Conservation (phyloP, 768 basidiomycete species). For the Leccinum truebloodii region DNA sequence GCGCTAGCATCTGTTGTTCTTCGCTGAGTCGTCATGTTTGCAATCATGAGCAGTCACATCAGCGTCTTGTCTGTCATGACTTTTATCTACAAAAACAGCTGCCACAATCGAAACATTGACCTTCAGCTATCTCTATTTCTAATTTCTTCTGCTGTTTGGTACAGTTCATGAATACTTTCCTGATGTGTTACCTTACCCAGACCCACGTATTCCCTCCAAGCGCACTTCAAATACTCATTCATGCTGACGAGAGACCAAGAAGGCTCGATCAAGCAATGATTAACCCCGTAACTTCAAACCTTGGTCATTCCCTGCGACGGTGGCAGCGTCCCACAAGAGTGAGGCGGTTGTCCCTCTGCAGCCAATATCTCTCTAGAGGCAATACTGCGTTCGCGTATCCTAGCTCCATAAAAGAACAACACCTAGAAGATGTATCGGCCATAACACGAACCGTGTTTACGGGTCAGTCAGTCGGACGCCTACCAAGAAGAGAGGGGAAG, state of each 20-base stretch:
- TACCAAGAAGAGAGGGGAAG: not conserved
- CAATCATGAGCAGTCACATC: no score
- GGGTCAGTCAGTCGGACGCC: not conserved
- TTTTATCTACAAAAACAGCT: no score
- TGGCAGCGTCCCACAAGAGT: not conserved
- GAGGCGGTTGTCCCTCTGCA: conserved; percentile 8
- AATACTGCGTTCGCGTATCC: conserved; percentile 33
- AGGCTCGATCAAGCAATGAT: not conserved
- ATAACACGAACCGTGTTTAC: not conserved
- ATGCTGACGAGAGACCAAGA: not conserved
- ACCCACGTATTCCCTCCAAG: not conserved
- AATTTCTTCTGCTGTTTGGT: no score
- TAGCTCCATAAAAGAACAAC: conserved; percentile 34
- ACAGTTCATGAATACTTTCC: no score
- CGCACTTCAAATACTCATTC: not conserved
- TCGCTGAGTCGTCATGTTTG: not conserved
- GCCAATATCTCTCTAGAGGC: conserved; percentile 23
- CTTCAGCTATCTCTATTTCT: no score
- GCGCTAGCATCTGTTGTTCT: not conserved
- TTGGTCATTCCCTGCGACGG: conserved; percentile 3
- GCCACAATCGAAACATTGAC: no score
- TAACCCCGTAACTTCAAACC: not conserved
- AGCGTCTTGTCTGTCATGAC: no score
- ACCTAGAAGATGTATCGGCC: conserved; percentile 8
- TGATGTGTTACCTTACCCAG: not conserved